Evolutionary conservation across 768 basidiomycete genomes (phyloP), one percentile per base, ranked within the genome.

Genomic region (Boletellus emodensis): DNA sequence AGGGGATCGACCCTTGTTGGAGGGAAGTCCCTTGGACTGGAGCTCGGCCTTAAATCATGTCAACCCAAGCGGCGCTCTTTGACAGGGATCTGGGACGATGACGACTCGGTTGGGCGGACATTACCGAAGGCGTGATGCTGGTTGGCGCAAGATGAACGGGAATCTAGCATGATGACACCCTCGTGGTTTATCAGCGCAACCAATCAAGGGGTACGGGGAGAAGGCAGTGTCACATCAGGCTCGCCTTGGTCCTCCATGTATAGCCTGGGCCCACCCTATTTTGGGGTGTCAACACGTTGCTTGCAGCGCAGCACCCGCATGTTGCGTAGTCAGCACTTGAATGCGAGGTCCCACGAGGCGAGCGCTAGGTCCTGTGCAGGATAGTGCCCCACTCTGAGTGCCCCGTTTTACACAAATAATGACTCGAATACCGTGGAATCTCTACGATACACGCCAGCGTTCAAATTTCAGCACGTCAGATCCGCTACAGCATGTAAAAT

Each of bases 81-180:
- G 51, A 52, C 48, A 59, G 55, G 54, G 46, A 58, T 53, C 54
- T 55, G 52, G 41, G 38, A 46, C 46, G 62, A 59, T 58, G 61
- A 59, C 53, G 60, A 53, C 57, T 53, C 41, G 40, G 52, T 28
- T 52, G 35, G 40, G 47, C 67, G 67, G 67, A 68, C 61, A 68
- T 68, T 68, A 68, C 64, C 66, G 66, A 70, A 48, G 56, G 53
- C 60, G 60, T 64, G 59, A 59, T 67, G 67, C 49, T 51, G 53
- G 56, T 58, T 59, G 57, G 56, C 52, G 52, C 37, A 50, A 56
- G 50, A 59, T 58, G 62, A 66, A 70, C 64, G 68, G 68, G 62
- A 68, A 68, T 61, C 68, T 60, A 57, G 57, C 57, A 60, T 57
- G 60, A 64, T 55, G 57, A 62, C 59, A 56, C 64, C 56, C 52